These are phyloP conservation scores for Mucor racemosus DNA, from an alignment of 371 early-diverging fungal species.

Conservation along the genomic window DNA sequence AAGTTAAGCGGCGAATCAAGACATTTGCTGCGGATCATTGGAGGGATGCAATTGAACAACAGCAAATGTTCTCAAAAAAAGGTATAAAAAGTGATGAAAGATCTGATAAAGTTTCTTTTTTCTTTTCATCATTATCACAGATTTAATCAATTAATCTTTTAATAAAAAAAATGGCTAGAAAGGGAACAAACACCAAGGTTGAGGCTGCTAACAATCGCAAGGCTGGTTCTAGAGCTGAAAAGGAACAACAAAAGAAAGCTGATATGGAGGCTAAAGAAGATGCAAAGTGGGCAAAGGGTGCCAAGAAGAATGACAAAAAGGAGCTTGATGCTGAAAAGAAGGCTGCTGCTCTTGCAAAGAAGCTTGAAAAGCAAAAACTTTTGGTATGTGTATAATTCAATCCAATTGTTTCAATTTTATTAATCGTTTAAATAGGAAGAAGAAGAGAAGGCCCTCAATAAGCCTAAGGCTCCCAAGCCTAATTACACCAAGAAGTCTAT, in stretches of 20 bases:
- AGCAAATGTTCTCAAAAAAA: not conserved
- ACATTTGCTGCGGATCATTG: slow-evolving; percentile 1
- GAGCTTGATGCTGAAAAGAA: slow-evolving; percentile 69
- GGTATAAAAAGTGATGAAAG: not conserved
- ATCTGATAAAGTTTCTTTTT: slow-evolving; percentile 19
- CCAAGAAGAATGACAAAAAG: slow-evolving; percentile 78
- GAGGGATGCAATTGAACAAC: not conserved
- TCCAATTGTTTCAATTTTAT: not conserved
- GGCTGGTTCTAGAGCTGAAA: slow-evolving; percentile 67
- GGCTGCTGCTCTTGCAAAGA: slow-evolving; percentile 18
- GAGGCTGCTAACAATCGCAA: slow-evolving; percentile 79
- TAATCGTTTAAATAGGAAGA: slow-evolving; percentile 35
- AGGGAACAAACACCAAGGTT: slow-evolving; percentile 52
- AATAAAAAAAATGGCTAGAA: slow-evolving; percentile 42
- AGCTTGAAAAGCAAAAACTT: slow-evolving; percentile 33
- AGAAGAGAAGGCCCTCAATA: slow-evolving; percentile 46
- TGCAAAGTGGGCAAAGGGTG: slow-evolving; percentile 74
- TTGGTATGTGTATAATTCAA: slow-evolving; percentile 21
- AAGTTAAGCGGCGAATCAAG: not conserved
- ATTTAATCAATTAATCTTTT: not conserved
- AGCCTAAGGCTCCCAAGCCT: slow-evolving; percentile 40
- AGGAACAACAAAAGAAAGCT: slow-evolving; percentile 57
- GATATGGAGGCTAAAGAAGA: slow-evolving; percentile 64
- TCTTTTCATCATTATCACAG: not conserved
- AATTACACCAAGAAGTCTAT: slow-evolving; percentile 11